Conservation (phyloP, 768 basidiomycete genomes). For the Pleurotus giganteus region DNA sequence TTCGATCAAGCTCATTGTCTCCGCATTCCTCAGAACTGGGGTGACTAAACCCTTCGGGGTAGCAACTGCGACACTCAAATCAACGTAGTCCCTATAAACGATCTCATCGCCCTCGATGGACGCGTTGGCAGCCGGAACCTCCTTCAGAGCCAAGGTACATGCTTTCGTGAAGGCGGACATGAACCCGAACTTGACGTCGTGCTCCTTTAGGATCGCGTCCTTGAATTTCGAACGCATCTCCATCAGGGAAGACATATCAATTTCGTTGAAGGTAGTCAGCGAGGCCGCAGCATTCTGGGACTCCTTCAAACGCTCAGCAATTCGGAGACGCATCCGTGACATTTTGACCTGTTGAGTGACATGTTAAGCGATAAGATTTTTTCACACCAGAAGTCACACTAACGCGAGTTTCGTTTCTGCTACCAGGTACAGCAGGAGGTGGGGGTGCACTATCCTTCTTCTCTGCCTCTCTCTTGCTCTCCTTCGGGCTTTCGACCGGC, state of each 20-base stretch:
- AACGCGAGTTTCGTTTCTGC: slow-evolving; percentile 84
- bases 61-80: slow-evolving; percentile 93
- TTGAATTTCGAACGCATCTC: slow-evolving; percentile 94
- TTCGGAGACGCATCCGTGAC: slow-evolving; percentile 97
- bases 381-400: slow-evolving; percentile 19
- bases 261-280: slow-evolving; percentile 98
- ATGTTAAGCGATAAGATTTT: slow-evolving; percentile 1
- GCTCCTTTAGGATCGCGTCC: slow-evolving; percentile 83
- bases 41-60: slow-evolving; percentile 98
- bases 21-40: slow-evolving; percentile 90
- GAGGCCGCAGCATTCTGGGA: slow-evolving; percentile 97
- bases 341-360: slow-evolving; percentile 86
- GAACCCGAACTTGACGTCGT: slow-evolving; percentile 96
- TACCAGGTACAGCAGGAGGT: slow-evolving; percentile 38
- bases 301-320: slow-evolving; percentile 96
- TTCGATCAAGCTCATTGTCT: slow-evolving; percentile 80
- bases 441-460: slow-evolving; percentile 27
- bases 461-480: slow-evolving; percentile 21
- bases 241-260: slow-evolving; percentile 97
- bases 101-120: slow-evolving; percentile 93
- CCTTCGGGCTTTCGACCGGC: slow-evolving; percentile 13
- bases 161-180: slow-evolving; percentile 98
- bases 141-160: slow-evolving; percentile 76
- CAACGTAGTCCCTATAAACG: slow-evolving; percentile 89
- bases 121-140: slow-evolving; percentile 93